Base-by-base conservation (phyloP, 495 filamentous ascomycete genomes). In the Cairneyella variabilis region DNA sequence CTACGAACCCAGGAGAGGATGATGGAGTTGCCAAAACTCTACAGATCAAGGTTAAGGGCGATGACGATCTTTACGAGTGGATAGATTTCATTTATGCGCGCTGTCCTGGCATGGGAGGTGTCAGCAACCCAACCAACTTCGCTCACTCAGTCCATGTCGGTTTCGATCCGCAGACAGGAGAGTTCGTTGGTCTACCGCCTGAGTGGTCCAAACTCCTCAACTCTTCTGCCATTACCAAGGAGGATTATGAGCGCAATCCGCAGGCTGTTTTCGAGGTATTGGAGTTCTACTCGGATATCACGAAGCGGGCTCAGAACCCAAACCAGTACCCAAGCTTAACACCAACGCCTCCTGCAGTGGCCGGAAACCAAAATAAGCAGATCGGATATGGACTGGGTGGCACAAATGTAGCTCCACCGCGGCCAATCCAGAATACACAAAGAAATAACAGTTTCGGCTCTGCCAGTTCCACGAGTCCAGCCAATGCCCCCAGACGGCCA, bases 81-180 rank as follows among this genome's bases (percentile, higher is more conserved):
- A 95, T 96, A 53, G 93, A 98, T 66, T 87, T 88, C 66, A 93
- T 98, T 57, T 97, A 96, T 65, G 89, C 90, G 53, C 85, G 93
- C 54, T 97, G 91, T 65, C 93, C 93, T 1, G 92, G 90, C 42
- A 96, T 96, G 90, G 91, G 93, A 41, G 93, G 93, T 53, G 95
- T 98, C 8, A 96, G 91, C 71, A 96, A 96, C 67, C 93, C 93
- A 3, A 96, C 95, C 48, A 95, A 96, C 69, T 97, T 98, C 69
- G 88, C 85, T 18, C 93, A 98, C 67, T 85, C 90, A 16, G 90
- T 98, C 27, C 93, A 98, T 66, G 93, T 98, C 59, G 95, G 92
- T 37, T 98, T 98, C 67, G 95, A 98, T 65, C 90, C 91, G 20
- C 80, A 86, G 34, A 92, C 88, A 10, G 95, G 95, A 21, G 90